phyloP scores from a whole-genome alignment of 805 yeast genomes.

The Metschnikowia noctiluminum region DNA sequence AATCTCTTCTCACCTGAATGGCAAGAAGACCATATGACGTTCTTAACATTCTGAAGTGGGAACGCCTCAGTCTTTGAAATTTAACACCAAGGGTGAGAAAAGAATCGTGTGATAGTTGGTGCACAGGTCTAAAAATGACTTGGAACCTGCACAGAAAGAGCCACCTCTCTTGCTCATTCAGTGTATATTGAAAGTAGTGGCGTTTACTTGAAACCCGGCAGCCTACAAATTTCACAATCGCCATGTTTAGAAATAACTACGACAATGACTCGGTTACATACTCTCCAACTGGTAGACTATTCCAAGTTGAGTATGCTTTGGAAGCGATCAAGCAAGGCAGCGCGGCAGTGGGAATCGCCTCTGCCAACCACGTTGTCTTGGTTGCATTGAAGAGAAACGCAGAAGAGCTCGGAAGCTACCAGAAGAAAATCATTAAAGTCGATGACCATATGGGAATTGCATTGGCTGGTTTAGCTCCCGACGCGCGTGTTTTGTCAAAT shows the following conservation, averaged over 20 bases:
- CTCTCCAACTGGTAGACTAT: slow-evolving; percentile 91
- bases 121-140: slow-evolving; percentile 6
- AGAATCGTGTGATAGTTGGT: not conserved
- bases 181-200: slow-evolving; percentile 2
- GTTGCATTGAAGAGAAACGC: slow-evolving; percentile 95
- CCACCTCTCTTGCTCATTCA: not conserved
- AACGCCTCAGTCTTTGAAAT: no score
- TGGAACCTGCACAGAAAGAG: slow-evolving; percentile 4
- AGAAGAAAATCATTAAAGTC: slow-evolving; percentile 85
- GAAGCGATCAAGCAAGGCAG: slow-evolving; percentile 98
- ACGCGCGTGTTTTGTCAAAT: slow-evolving; percentile 90
- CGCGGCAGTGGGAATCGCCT: slow-evolving; percentile 92
- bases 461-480: slow-evolving; percentile 96
- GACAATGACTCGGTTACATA: slow-evolving; percentile 98
- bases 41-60: not conserved
- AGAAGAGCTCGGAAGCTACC: slow-evolving; percentile 96
- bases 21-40: not conserved
- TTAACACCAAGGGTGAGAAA: no score
- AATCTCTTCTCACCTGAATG: not conserved
- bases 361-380: slow-evolving; percentile 82
- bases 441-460: slow-evolving; percentile 95
- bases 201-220: not conserved
- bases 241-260: slow-evolving; percentile 91
- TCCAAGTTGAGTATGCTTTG: slow-evolving; percentile 77
- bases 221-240: not conserved